Evolutionary conservation across 1,284 basidiomycete genomes (phyloP).

Genomic region (Rhodotorula sp.): DNA sequence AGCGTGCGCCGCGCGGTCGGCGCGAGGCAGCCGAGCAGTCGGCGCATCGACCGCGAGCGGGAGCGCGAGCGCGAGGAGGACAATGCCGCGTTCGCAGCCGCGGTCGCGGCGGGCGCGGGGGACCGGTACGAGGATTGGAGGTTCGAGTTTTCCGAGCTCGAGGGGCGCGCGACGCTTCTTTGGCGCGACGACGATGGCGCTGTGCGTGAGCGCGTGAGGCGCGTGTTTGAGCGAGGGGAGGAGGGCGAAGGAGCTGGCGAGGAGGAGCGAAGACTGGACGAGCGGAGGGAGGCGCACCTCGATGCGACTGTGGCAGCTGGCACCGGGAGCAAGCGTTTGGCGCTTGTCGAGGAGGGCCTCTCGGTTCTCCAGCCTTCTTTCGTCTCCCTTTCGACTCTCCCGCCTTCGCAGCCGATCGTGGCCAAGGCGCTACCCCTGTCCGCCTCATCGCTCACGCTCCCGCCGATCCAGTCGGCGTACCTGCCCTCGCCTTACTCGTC

Average conservation of each 20-base stretch:
- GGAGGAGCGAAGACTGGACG: neutral
- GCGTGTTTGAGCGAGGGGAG: neutral
- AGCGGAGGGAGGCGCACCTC: neutral
- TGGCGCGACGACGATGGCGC: neutral
- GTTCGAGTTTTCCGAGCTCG: conserved; percentile 46
- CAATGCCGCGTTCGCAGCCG: neutral
- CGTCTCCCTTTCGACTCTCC: conserved; percentile 26
- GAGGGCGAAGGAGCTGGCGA: neutral
- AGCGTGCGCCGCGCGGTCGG: neutral
- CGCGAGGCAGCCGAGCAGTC: no score
- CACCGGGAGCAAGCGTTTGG: neutral
- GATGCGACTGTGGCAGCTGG: neutral
- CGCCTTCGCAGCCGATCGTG: conserved; percentile 22
- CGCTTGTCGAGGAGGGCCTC: conserved; percentile 15
- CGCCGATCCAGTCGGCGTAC: conserved; percentile 32
- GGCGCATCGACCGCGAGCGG: neutral
- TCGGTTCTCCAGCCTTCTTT: conserved; percentile 28
- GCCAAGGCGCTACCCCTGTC: conserved; percentile 33
- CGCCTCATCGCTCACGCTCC: conserved; percentile 20
- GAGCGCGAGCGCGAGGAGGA: neutral
- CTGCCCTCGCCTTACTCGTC: conserved; percentile 51
- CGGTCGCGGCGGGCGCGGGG: conserved; percentile 6
- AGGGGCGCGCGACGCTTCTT: neutral
- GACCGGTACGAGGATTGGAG: conserved; percentile 47
- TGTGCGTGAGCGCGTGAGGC: neutral